Percentiles rank a stretch among this genome's conserved stretches.
Evolutionary conservation across 257 asterid genomes (phyloP).

Genomic region (Echites panduratus): DNA sequence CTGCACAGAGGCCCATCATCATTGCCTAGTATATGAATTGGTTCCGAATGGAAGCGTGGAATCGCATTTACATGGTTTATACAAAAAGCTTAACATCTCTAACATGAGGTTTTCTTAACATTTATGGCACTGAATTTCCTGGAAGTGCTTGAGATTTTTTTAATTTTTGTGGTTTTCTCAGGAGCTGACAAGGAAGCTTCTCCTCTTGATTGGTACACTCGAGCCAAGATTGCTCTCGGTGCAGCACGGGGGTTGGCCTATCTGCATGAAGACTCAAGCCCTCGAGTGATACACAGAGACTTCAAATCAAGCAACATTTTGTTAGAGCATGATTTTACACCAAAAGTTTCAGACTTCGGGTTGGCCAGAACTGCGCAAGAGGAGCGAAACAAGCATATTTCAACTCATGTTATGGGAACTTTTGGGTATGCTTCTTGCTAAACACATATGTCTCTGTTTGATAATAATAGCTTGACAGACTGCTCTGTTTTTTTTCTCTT

Average conservation of each 20-base stretch:
- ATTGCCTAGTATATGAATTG: slow-evolving; percentile 76
- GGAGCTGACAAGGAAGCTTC: slow-evolving; percentile 59
- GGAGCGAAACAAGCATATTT: slow-evolving; percentile 62
- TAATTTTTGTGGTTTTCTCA: slow-evolving; percentile 21
- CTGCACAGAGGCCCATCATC: slow-evolving; percentile 59
- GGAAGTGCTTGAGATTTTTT: not conserved
- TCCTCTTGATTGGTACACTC: slow-evolving; percentile 76
- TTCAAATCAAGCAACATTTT: slow-evolving; percentile 91
- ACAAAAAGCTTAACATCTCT: not conserved
- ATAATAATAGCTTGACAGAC: not conserved
- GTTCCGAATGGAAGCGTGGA: slow-evolving; percentile 93
- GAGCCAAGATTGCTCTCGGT: slow-evolving; percentile 88
- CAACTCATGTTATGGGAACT: slow-evolving; percentile 98
- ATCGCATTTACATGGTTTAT: slow-evolving; percentile 80
- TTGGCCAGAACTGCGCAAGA: slow-evolving; percentile 83
- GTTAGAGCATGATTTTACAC: slow-evolving; percentile 73
- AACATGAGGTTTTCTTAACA: not conserved
- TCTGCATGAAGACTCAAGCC: slow-evolving; percentile 93
- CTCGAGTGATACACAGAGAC: slow-evolving; percentile 93
- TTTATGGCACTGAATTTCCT: not conserved
- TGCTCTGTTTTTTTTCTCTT: not conserved
- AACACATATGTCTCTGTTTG: not conserved
- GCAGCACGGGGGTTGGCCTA: slow-evolving; percentile 92
- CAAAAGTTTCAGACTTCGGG: slow-evolving; percentile 95
- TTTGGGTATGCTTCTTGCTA: slow-evolving; percentile 56